Percentiles rank a stretch among this genome's conserved stretches.
Conservation (phyloP, 2,329 filamentous ascomycete genomes). For the Fusarium ambrosium region DNA sequence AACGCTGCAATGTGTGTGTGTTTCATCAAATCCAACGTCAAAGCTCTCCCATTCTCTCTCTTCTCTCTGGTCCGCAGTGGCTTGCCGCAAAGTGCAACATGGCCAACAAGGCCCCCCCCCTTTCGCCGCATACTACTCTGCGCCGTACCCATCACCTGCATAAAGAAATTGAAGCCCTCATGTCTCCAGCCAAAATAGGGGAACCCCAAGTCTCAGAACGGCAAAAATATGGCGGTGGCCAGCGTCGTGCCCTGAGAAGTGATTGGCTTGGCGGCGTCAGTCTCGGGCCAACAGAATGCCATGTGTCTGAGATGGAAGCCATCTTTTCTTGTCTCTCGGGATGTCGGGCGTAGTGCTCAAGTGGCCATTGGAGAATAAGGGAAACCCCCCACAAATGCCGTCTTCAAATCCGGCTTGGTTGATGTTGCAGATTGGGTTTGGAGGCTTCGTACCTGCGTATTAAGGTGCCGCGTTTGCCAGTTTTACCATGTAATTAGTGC, state of each 20-base stretch:
- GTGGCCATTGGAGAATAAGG: background rate
- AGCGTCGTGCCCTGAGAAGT: conserved; percentile 28
- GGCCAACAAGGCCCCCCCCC: background rate
- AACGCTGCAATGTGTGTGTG: background rate
- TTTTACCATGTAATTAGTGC: background rate
- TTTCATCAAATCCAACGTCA: background rate
- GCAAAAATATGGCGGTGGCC: conserved; percentile 31
- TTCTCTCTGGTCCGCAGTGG: background rate
- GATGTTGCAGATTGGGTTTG: background rate
- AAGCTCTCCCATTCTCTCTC: background rate
- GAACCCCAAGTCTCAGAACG: conserved; percentile 33
- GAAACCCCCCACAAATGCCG: background rate
- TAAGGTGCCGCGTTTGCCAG: background rate
- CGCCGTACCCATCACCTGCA: conserved; percentile 6
- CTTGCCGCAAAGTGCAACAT: conserved; percentile 8
- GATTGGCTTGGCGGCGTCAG: conserved; percentile 36
- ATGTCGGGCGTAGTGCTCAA: background rate
- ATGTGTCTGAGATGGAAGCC: conserved; percentile 3
- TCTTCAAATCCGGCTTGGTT: background rate
- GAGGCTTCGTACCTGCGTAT: conserved; percentile 2
- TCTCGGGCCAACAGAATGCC: conserved; percentile 6
- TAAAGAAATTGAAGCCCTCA: conserved; percentile 10
- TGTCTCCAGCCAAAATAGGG: conserved; percentile 30
- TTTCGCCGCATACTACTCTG: conserved; percentile 11
- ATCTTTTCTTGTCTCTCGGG: background rate